These are phyloP conservation scores for Ascochyta lentis DNA, from an alignment of 2,329 filamentous ascomycete species.

Conservation along the genomic window DNA sequence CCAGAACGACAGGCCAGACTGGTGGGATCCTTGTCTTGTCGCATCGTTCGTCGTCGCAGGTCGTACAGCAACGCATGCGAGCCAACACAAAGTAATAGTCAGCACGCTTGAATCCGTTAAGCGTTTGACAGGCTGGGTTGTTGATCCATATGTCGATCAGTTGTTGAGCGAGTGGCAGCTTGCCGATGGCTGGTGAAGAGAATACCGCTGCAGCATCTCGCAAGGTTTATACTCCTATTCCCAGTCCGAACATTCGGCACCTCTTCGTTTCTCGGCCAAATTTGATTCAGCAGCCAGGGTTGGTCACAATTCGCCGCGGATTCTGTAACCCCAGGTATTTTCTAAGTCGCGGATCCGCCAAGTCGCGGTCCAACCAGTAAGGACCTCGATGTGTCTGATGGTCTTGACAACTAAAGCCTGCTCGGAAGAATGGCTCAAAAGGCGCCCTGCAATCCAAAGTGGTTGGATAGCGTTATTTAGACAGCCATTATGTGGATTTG, in stretches of 20 bases:
- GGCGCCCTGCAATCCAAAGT: slow-evolving; percentile 62
- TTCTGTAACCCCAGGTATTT: slow-evolving; percentile 38
- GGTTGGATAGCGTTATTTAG: slow-evolving; percentile 66
- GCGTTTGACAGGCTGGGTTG: slow-evolving; percentile 54
- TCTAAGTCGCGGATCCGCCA: slow-evolving; percentile 63
- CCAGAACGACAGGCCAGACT: slow-evolving; percentile 54
- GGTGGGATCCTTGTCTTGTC: slow-evolving; percentile 59
- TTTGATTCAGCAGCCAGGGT: neutral
- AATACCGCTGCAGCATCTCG: too few relatives aligned
- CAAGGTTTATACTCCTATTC: neutral
- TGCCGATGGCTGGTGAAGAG: slow-evolving; percentile 26
- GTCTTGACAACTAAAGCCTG: slow-evolving; percentile 51
- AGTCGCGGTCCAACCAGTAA: slow-evolving; percentile 61
- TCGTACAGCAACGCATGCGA: slow-evolving; percentile 57
- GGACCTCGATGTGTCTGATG: slow-evolving; percentile 59
- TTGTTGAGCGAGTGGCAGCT: slow-evolving; percentile 30
- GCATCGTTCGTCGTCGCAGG: slow-evolving; percentile 56
- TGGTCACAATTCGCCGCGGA: slow-evolving; percentile 17
- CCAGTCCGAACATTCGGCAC: neutral
- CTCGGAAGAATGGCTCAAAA: slow-evolving; percentile 60
- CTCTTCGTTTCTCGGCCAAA: neutral
- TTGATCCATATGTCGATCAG: slow-evolving; percentile 21
- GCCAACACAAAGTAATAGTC: slow-evolving; percentile 55
- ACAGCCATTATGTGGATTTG: slow-evolving; percentile 63
- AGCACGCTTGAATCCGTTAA: slow-evolving; percentile 49